Evolutionary conservation across 345 rosid genomes (phyloP).

Genomic region (Arabidopsis thaliana): DNA sequence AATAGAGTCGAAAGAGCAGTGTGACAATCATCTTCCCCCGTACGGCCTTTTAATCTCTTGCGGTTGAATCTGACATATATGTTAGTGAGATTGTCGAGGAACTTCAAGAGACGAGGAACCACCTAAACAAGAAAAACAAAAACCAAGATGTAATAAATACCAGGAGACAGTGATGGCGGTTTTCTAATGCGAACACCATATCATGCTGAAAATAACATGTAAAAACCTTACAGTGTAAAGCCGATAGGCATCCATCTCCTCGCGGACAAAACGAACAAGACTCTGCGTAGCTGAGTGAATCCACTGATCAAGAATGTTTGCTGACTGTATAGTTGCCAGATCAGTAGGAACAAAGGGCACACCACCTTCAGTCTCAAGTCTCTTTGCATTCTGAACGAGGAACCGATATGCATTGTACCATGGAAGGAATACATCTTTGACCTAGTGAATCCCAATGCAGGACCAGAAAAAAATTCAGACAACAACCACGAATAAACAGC

Average conservation of each 20-base stretch:
- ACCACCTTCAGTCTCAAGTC: constrained; percentile 91
- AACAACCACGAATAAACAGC: neutral
- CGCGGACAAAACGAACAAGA: constrained; percentile 88
- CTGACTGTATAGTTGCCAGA: constrained; percentile 65
- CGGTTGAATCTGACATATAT: constrained; percentile 97
- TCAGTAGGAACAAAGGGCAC: constrained; percentile 73
- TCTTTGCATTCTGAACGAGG: constrained; percentile 95
- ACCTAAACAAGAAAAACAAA: constrained; percentile 53
- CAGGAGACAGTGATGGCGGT: neutral
- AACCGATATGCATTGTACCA: constrained; percentile 99
- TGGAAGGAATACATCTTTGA: constrained; percentile 98
- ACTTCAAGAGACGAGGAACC: constrained; percentile 91
- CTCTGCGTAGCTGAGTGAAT: constrained; percentile 98
- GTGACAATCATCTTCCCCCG: constrained; percentile 87
- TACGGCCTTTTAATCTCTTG: constrained; percentile 95
- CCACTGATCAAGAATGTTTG: constrained; percentile 98
- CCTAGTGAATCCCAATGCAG: constrained; percentile 54
- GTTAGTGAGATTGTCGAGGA: constrained; percentile 95
- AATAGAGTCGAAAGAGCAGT: constrained; percentile 90
- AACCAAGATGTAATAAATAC: constrained; percentile 10
- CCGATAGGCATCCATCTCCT: constrained; percentile 93
- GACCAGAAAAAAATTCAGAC: constrained; percentile 27
- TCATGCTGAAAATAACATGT: constrained; percentile 18
- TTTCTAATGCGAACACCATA: constrained; percentile 10
- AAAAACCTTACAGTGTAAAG: constrained; percentile 81